Conservation (phyloP, 176 grass and related monocot species). For the Zea luxurians region DNA sequence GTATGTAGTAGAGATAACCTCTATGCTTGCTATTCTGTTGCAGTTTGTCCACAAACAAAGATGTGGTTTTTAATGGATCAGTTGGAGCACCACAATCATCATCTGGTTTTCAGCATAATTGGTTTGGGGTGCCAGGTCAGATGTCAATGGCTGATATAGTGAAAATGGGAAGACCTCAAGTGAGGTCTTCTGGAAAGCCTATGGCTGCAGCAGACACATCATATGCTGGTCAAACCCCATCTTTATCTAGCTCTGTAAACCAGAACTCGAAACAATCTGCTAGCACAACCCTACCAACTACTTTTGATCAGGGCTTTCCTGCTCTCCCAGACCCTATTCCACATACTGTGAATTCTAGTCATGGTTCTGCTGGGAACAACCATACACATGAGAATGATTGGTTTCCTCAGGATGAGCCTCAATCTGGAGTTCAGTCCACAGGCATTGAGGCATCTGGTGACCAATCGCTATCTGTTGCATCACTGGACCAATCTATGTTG, state of each 20-base stretch:
- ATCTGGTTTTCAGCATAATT: slow-evolving; percentile 63
- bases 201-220: slow-evolving; percentile 44
- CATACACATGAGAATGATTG: slow-evolving; percentile 54
- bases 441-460: slow-evolving; percentile 38
- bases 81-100: slow-evolving; percentile 48
- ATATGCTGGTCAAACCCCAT: slow-evolving; percentile 50
- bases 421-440: slow-evolving; percentile 38
- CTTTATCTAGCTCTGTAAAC: slow-evolving; percentile 43
- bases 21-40: slow-evolving; percentile 37
- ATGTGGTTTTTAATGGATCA: slow-evolving; percentile 52
- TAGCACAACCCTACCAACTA: slow-evolving; percentile 33
- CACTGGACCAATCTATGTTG: slow-evolving; percentile 41
- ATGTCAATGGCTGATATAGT: slow-evolving; percentile 97
- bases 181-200: slow-evolving; percentile 45
- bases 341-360: slow-evolving; percentile 45
- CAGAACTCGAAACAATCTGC: slow-evolving; percentile 48
- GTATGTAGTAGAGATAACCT: background rate
- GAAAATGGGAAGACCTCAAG: slow-evolving; percentile 83
- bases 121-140: slow-evolving; percentile 76
- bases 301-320: slow-evolving; percentile 52
- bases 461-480: slow-evolving; percentile 27
- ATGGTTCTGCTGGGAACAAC: slow-evolving; percentile 41
- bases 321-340: slow-evolving; percentile 50
- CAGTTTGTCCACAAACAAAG: slow-evolving; percentile 51
- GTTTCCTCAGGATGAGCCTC: slow-evolving; percentile 51